These are phyloP conservation scores for Heliosperma pusillum DNA, from an alignment of 148 eudicot genomes.

Conservation along the genomic window DNA sequence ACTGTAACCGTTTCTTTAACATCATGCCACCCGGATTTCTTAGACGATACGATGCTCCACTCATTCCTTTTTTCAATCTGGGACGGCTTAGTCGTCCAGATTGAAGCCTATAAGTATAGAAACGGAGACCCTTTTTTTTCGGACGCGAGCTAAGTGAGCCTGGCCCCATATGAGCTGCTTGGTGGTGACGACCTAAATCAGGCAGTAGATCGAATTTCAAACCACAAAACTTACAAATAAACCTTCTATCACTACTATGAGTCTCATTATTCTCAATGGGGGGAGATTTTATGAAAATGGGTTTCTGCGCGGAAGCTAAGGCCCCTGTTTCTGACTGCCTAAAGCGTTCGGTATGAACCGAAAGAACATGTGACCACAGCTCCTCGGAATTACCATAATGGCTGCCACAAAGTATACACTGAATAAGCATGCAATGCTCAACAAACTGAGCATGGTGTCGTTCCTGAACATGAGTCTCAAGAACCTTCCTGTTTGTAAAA, in stretches of 20 bases:
- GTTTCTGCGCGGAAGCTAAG: slow-evolving; percentile 32
- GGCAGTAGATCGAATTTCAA: slow-evolving; percentile 90
- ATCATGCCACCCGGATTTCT: slow-evolving; percentile 55
- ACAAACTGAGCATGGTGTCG: slow-evolving; percentile 84
- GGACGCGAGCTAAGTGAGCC: slow-evolving; percentile 40
- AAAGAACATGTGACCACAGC: slow-evolving; percentile 86
- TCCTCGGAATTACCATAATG: slow-evolving; percentile 82
- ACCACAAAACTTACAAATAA: slow-evolving; percentile 83
- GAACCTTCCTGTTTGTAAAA: slow-evolving; percentile 81
- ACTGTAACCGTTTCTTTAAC: slow-evolving; percentile 68
- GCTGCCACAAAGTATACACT: slow-evolving; percentile 84
- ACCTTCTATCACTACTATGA: slow-evolving; percentile 46
- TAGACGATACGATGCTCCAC: slow-evolving; percentile 60
- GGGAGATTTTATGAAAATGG: slow-evolving; percentile 22
- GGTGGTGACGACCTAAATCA: slow-evolving; percentile 99
- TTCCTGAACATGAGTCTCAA: slow-evolving; percentile 90
- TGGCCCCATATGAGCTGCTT: slow-evolving; percentile 90
- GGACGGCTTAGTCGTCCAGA: slow-evolving; percentile 83
- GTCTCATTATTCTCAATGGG: slow-evolving; percentile 39
- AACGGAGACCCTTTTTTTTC: slow-evolving; percentile 63
- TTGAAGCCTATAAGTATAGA: slow-evolving; percentile 72
- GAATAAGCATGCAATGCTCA: slow-evolving; percentile 88
- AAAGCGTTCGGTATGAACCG: slow-evolving; percentile 62
- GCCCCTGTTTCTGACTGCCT: slow-evolving; percentile 40
- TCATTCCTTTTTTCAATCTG: slow-evolving; percentile 65